phyloP scores from a whole-genome alignment of 169 alveolate species.

The Plasmodium vinckei region DNA sequence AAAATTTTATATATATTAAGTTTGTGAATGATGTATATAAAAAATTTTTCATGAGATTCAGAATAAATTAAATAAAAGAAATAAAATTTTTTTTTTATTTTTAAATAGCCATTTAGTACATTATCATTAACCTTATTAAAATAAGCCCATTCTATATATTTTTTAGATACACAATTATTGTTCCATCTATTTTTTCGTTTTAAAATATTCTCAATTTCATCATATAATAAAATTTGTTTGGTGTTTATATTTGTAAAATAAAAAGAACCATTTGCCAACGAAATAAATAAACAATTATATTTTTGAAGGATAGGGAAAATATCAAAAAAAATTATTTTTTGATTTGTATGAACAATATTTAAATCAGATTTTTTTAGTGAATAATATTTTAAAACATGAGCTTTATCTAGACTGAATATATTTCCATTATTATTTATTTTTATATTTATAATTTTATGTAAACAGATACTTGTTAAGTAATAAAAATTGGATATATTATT shows the following conservation, averaged over 20 bases:
- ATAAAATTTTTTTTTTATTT: conserved; percentile 3
- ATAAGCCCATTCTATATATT: conserved; percentile 15
- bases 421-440: conserved; percentile 4
- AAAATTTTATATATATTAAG: conserved; percentile 5
- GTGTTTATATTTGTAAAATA: conserved; percentile 15
- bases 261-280: conserved; percentile 43
- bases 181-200: not conserved
- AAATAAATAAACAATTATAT: conserved; percentile 27
- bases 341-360: conserved; percentile 14
- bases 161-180: not conserved
- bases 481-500: conserved; percentile 26
- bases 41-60: conserved; percentile 29
- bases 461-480: conserved; percentile 3
- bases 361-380: conserved; percentile 10
- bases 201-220: not conserved
- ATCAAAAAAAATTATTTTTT: conserved; percentile 6
- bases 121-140: conserved; percentile 44
- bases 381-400: conserved; percentile 16
- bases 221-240: conserved; percentile 28
- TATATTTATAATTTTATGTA: conserved; percentile 25
- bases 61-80: conserved; percentile 44
- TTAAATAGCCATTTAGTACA: conserved; percentile 38
- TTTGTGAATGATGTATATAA: conserved; percentile 33
- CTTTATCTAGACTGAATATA: conserved; percentile 28
- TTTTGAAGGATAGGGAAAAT: conserved; percentile 14